Evolutionary conservation across 2,329 filamentous ascomycete species (phyloP).

Genomic region (Fusarium liriodendri): DNA sequence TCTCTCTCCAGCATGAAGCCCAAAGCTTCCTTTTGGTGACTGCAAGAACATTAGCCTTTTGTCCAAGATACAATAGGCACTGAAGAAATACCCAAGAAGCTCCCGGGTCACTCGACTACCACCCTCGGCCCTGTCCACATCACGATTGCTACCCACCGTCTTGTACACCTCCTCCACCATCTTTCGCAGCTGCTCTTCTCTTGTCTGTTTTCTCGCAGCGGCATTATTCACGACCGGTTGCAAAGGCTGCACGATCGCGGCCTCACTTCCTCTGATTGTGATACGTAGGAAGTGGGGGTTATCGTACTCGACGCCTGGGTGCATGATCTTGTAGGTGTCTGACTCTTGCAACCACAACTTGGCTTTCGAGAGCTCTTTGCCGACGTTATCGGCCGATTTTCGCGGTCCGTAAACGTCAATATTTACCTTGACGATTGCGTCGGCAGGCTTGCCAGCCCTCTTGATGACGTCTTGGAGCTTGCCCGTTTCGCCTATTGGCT

Average conservation of each 20-base stretch:
- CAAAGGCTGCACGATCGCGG: background rate
- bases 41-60: slow-evolving; percentile 26
- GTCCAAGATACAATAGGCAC: fast-evolving
- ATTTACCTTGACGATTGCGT: slow-evolving; percentile 44
- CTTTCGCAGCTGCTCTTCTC: background rate
- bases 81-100: slow-evolving; percentile 39
- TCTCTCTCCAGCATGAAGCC: slow-evolving; percentile 54
- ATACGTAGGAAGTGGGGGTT: slow-evolving; percentile 29
- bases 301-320: background rate
- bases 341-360: slow-evolving; percentile 52
- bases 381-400: slow-evolving; percentile 34
- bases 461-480: slow-evolving; percentile 40
- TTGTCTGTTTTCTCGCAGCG: background rate
- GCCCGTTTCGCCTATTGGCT: slow-evolving; percentile 3
- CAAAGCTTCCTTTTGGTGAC: slow-evolving; percentile 53
- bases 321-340: slow-evolving; percentile 33
- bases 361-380: slow-evolving; percentile 41
- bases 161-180: background rate
- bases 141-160: background rate
- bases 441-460: slow-evolving; percentile 39
- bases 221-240: background rate
- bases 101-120: background rate
- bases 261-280: background rate
- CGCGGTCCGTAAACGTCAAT: slow-evolving; percentile 53
- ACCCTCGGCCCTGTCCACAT: background rate